These are phyloP conservation scores for Ophiocordyceps camponoti-leonardi DNA, from an alignment of 2,329 filamentous ascomycete species.

Conservation along the genomic window DNA sequence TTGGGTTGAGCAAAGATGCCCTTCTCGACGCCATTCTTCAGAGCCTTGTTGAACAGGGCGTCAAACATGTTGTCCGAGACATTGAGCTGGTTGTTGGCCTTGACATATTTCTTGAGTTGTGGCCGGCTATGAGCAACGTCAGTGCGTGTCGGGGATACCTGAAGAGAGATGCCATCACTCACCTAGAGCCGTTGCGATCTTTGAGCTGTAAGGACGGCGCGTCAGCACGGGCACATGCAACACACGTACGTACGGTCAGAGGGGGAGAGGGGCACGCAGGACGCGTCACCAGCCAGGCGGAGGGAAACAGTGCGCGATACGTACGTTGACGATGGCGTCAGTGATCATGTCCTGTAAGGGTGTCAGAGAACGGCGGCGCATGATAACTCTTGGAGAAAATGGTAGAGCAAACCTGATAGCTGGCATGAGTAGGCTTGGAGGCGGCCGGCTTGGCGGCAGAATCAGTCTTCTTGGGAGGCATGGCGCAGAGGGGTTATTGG, in stretches of 20 bases:
- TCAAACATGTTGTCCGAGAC: slow-evolving; percentile 40
- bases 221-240: slow-evolving; percentile 21
- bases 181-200: slow-evolving; percentile 40
- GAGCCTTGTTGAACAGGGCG: slow-evolving; percentile 70
- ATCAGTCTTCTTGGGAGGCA: slow-evolving; percentile 43
- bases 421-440: slow-evolving; percentile 33
- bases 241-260: background rate
- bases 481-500: slow-evolving; percentile 17
- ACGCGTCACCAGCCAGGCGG: slow-evolving; percentile 2
- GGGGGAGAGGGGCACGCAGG: background rate
- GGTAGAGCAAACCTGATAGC: slow-evolving; percentile 36
- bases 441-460: slow-evolving; percentile 20
- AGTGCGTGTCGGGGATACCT: background rate
- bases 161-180: slow-evolving; percentile 1
- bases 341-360: slow-evolving; percentile 40
- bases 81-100: slow-evolving; percentile 33
- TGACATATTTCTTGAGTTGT: slow-evolving; percentile 44
- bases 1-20: slow-evolving; percentile 80
- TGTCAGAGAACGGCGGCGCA: slow-evolving; percentile 9
- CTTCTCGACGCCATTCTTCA: slow-evolving; percentile 70
- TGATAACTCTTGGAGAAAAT: background rate
- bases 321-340: slow-evolving; percentile 43
- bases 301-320: slow-evolving; percentile 10
- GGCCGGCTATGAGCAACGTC: slow-evolving; percentile 26
- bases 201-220: slow-evolving; percentile 31